Evolutionary conservation across 2,329 filamentous ascomycete genomes (phyloP).

Genomic region (Huntiella savannae): DNA sequence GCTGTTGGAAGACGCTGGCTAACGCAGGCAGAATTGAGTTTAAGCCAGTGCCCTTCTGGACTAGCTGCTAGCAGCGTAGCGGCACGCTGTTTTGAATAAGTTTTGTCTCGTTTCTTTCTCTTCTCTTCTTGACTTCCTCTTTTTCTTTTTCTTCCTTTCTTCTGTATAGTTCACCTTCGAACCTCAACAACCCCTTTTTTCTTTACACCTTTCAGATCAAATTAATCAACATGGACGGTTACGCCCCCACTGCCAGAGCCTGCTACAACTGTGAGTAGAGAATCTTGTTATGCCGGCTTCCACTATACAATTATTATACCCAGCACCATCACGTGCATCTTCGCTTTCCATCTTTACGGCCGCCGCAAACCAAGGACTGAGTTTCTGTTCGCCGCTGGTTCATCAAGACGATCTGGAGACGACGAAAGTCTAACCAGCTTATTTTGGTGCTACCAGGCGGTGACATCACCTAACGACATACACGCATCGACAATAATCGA

Average conservation of each 20-base stretch:
- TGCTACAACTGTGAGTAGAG: conserved; percentile 32
- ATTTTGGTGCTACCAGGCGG: too few species aligned
- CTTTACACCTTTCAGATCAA: not conserved
- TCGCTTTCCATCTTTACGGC: not conserved
- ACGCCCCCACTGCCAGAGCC: conserved; percentile 22
- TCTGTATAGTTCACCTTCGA: not conserved
- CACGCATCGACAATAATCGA: too few species aligned
- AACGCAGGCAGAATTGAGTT: not conserved
- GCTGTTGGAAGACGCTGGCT: not conserved
- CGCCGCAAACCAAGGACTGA: too few species aligned
- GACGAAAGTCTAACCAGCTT: too few species aligned
- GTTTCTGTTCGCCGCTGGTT: too few species aligned
- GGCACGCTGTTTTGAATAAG: conserved; percentile 8
- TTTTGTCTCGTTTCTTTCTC: conserved; percentile 2
- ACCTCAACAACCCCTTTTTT: conserved; percentile 2
- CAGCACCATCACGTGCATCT: not conserved
- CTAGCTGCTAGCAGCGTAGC: conserved; percentile 3
- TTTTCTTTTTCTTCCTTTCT: conserved; percentile 7
- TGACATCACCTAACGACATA: too few species aligned
- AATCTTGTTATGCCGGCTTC: conserved; percentile 9
- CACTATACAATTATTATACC: conserved; percentile 5
- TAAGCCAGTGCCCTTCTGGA: not conserved
- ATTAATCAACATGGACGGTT: conserved; percentile 24
- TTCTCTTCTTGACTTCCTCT: conserved; percentile 2
- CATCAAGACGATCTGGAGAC: too few species aligned